Conservation (phyloP, 352 stramenopile genomes). For the Bremia lactucae region DNA sequence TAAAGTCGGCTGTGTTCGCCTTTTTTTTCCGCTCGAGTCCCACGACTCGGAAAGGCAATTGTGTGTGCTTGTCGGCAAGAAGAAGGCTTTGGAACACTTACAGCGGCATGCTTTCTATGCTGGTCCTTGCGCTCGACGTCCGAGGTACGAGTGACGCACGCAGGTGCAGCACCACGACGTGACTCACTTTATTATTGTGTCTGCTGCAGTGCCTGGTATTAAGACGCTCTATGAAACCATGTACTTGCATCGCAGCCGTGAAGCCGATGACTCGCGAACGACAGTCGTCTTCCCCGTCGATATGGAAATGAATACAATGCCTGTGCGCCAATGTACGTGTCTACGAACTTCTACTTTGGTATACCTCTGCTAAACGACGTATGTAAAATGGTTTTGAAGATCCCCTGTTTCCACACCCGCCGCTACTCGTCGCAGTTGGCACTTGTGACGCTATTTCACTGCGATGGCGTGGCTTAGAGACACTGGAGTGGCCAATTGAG, state of each 20-base stretch:
- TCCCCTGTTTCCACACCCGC: conserved; percentile 31
- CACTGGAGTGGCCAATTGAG: conserved; percentile 30
- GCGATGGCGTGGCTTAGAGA: conserved; percentile 36
- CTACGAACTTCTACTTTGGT: not conserved
- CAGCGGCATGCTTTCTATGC: no score
- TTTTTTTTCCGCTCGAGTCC: no score
- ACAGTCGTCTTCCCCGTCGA: conserved; percentile 14
- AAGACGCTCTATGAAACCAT: conserved; percentile 5
- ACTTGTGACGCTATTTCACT: conserved; percentile 32
- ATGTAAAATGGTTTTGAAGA: conserved; percentile 14
- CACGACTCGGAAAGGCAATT: no score
- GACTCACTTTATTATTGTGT: conserved; percentile 1
- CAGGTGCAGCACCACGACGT: conserved; percentile 5
- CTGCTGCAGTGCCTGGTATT: conserved; percentile 5
- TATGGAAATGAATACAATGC: conserved; percentile 23
- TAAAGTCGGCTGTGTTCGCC: no score
- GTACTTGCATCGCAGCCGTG: conserved; percentile 9
- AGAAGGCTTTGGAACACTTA: no score
- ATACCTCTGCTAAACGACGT: no score
- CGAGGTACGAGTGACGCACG: conserved; percentile 11
- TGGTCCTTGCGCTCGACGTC: conserved; percentile 7
- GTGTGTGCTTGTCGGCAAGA: no score
- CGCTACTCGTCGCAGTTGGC: conserved; percentile 30
- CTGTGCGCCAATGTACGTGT: conserved; percentile 18
- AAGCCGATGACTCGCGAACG: not conserved